Evolutionary conservation across 306 rosid genomes (phyloP), one percentile per base, ranked within the genome.

Genomic region (Senna tora): DNA sequence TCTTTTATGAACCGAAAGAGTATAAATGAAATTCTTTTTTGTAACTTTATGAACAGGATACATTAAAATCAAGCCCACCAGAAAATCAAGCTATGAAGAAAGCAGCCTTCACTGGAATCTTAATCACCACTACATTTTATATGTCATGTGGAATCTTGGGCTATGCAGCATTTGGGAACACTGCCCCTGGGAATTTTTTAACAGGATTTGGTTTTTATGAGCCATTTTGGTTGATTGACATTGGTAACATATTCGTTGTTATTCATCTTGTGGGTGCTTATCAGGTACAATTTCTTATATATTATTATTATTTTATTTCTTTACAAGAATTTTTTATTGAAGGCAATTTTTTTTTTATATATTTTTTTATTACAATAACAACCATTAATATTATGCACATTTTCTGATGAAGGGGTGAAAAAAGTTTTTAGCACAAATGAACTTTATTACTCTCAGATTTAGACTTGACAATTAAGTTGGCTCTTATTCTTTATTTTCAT

Each of bases 191-290:
- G 65, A 85, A 85, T 65, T 82, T 85, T 64, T 75, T 82, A 47
- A 85, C 89, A 56, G 89, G 89, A 72, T 85, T 85, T 80, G 89
- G 89, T 4, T 85, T 85, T 67, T 82, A 80, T 47, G 87, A 85
- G 71, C 89, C 89, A 2, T 85, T 11, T 65, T 83, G 87, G 85
- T 72, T 82, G 0, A 28, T 82, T 62, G 85, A 85, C 75, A 56
- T 82, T 57, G 87, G 67, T 15, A 85, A 85, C 71, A 9, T 75
- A 30, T 80, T 81, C 63, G 39, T 85, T 51, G 5, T 77, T 59
- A n/a, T 85, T 68, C 89, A 82, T 80, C 69, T 82, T 1, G 80
- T 82, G 0, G 85, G 85, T 8, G 87, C 85, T 47, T 84, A 75
- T 46, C 84, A 78, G 85, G 88, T 84, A 81, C 54, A n/a, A n/a